Percentiles rank a stretch among this genome's conserved stretches.
Conservation (phyloP, 768 basidiomycete genomes). For the Russula olivacea region DNA sequence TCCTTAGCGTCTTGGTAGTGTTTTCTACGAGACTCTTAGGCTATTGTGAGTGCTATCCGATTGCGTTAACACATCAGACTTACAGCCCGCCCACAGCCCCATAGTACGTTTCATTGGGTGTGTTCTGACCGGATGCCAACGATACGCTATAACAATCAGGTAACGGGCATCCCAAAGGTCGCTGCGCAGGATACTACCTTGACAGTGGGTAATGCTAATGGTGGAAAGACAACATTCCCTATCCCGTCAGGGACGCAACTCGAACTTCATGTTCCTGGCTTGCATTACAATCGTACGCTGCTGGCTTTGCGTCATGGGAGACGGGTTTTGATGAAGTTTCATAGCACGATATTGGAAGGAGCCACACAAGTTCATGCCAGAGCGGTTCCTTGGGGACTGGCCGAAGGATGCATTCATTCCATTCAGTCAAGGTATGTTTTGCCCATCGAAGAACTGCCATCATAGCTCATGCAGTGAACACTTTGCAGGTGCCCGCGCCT, state of each 20-base stretch:
- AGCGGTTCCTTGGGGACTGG: slow-evolving; percentile 33
- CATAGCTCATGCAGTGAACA: not conserved
- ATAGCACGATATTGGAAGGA: slow-evolving; percentile 53
- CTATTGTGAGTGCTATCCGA: slow-evolving; percentile 31
- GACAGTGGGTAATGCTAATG: slow-evolving; percentile 33
- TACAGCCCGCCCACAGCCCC: slow-evolving; percentile 2
- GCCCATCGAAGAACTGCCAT: not conserved
- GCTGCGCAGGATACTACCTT: slow-evolving; percentile 42
- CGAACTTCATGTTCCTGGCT: slow-evolving; percentile 35
- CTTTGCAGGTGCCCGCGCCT: slow-evolving; percentile 18
- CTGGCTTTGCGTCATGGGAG: too few species aligned
- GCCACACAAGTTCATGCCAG: slow-evolving; percentile 41
- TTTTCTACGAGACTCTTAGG: slow-evolving; percentile 46
- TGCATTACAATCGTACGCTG: slow-evolving; percentile 47
- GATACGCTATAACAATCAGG: slow-evolving; percentile 34
- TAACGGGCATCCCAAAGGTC: slow-evolving; percentile 39
- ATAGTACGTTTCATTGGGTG: not conserved
- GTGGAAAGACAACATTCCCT: slow-evolving; percentile 37
- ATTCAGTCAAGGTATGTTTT: slow-evolving; percentile 27
- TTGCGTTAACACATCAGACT: not conserved
- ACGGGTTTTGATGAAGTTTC: not conserved
- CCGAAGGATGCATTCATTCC: slow-evolving; percentile 33
- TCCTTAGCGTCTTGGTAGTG: slow-evolving; percentile 30
- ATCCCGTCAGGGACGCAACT: slow-evolving; percentile 41
- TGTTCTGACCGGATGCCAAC: not conserved